These are phyloP conservation scores for Rhododendron molle DNA, from an alignment of 148 eudicot species.

Conservation along the genomic window DNA sequence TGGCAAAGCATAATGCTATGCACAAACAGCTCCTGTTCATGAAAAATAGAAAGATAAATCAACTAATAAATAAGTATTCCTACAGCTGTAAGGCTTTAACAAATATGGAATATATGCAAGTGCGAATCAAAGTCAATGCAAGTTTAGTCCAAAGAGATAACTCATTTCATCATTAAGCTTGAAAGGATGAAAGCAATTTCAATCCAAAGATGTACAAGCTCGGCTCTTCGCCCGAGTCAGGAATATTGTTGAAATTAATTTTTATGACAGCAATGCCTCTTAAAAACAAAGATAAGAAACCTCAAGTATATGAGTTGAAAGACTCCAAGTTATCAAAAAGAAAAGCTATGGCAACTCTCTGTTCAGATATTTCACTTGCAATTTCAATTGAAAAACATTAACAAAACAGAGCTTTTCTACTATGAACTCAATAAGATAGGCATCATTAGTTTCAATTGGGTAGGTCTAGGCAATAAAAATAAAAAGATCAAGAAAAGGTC, in stretches of 20 bases:
- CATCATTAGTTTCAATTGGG: neutral
- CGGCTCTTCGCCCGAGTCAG: neutral
- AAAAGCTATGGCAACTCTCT: neutral
- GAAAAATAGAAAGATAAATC: neutral
- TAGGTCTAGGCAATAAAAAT: neutral
- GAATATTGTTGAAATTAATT: neutral
- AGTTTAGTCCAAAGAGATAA: neutral
- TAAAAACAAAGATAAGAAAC: neutral
- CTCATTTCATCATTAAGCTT: neutral
- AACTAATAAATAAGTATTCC: neutral
- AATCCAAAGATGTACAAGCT: neutral
- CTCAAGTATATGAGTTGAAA: neutral
- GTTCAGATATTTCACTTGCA: neutral
- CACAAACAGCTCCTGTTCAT: neutral
- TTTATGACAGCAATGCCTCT: neutral
- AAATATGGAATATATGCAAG: neutral
- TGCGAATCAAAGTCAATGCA: neutral
- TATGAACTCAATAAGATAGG: neutral
- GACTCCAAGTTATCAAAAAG: neutral
- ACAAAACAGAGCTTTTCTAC: neutral
- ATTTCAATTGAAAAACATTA: neutral
- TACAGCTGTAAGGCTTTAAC: neutral
- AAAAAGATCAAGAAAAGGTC: slow-evolving; percentile 2
- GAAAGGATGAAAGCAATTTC: neutral
- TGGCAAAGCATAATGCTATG: neutral